A percentile compares a stretch with the other conserved stretches of the same genome.
These are phyloP conservation scores for Pseudevernia furfuracea DNA, from an alignment of 495 filamentous ascomycete genomes.

Conservation along the genomic window DNA sequence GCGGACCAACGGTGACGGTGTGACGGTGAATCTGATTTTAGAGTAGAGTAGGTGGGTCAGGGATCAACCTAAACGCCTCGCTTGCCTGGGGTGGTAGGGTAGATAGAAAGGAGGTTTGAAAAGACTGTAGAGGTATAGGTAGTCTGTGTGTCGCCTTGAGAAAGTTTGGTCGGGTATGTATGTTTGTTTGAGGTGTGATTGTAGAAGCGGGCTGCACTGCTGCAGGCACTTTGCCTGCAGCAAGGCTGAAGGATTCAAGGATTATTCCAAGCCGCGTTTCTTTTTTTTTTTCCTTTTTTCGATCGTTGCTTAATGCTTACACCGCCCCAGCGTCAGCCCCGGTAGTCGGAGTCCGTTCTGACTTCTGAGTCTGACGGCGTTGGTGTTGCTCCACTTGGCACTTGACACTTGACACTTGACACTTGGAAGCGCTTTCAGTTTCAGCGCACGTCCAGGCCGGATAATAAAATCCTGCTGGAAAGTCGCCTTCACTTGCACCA, in stretches of 20 bases:
- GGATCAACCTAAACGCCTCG: background rate
- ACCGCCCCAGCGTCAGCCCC: constrained; percentile 1
- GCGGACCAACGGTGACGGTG: background rate
- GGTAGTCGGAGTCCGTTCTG: no score
- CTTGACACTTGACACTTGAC: no score
- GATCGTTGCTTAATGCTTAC: background rate
- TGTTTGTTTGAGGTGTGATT: no score
- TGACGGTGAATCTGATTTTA: background rate
- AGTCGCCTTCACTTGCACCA: constrained; percentile 2
- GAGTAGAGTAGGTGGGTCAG: background rate
- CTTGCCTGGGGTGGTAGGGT: no score
- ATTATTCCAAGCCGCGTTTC: no score
- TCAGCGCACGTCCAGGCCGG: background rate
- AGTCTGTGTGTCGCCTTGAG: no score
- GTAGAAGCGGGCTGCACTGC: no score
- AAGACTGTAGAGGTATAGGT: no score
- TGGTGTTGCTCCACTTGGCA: background rate
- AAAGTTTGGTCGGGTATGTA: no score
- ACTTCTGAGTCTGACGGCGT: no score
- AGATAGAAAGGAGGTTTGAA: no score
- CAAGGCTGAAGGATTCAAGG: background rate
- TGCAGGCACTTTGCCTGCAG: background rate
- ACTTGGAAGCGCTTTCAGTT: background rate
- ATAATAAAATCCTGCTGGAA: constrained; percentile 4
- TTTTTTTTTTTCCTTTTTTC: background rate